Conservation (phyloP, 2,329 filamentous ascomycete species). For the Ceratocystis colombiana region DNA sequence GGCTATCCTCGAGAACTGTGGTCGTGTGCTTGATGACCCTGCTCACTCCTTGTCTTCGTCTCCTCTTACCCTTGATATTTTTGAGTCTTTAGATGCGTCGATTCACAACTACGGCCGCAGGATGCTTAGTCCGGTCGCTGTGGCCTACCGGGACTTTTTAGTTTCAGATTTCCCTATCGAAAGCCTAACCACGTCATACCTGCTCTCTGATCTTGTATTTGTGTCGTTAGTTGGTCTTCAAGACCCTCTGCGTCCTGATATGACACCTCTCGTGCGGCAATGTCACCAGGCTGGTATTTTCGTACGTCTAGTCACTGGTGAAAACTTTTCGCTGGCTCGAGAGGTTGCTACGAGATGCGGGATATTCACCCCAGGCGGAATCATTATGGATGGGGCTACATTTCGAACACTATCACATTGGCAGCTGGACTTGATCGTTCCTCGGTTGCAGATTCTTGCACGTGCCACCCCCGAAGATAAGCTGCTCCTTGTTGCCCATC, state of each 20-base stretch:
- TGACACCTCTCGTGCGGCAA: conserved; percentile 50
- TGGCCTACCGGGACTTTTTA: conserved; percentile 58
- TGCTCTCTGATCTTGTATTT: conserved; percentile 33
- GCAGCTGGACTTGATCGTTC: conserved; percentile 43
- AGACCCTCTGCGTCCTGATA: conserved; percentile 54
- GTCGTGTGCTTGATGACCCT: conserved; percentile 39
- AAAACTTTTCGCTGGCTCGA: conserved; percentile 38
- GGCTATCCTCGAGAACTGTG: conserved; percentile 41
- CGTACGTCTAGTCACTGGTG: conserved; percentile 53
- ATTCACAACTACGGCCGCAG: conserved; percentile 50
- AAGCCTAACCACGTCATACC: conserved; percentile 30
- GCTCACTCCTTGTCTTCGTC: conserved; percentile 30
- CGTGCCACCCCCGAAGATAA: conserved; percentile 63
- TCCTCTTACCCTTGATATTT: conserved; percentile 31
- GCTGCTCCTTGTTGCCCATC: conserved; percentile 51
- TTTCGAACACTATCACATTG: conserved; percentile 48
- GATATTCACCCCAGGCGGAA: conserved; percentile 50
- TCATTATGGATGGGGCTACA: conserved; percentile 46
- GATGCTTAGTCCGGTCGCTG: conserved; percentile 56
- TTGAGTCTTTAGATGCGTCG: conserved; percentile 31
- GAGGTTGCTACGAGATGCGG: conserved; percentile 41
- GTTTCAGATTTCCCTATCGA: conserved; percentile 32
- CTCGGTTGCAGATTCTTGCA: conserved; percentile 56
- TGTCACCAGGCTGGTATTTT: conserved; percentile 56
- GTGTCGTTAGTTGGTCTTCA: conserved; percentile 51